phyloP scores from a whole-genome alignment of 2,329 filamentous ascomycete genomes.

The Venturia nashicola region DNA sequence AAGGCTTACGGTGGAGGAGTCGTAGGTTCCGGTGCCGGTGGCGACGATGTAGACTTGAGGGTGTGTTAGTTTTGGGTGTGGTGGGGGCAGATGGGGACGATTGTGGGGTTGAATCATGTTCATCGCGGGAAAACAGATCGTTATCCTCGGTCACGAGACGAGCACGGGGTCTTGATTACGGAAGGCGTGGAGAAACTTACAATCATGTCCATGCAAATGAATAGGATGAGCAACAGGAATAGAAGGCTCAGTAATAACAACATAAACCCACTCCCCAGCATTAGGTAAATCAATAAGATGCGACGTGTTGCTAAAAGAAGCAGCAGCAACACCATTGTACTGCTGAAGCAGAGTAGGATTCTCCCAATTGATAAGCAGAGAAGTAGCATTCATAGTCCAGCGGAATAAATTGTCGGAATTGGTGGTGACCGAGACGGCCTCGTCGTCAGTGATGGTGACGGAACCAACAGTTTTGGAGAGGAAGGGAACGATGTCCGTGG shows the following conservation, averaged over 20 bases:
- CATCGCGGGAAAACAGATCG: not conserved
- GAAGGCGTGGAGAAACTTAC: slow-evolving; percentile 8
- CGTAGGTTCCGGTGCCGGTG: slow-evolving; percentile 17
- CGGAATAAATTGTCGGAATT: slow-evolving; percentile 23
- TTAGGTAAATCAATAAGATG: slow-evolving; percentile 13
- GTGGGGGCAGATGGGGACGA: not conserved
- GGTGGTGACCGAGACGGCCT: slow-evolving; percentile 22
- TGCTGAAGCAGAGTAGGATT: slow-evolving; percentile 27
- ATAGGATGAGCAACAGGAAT: slow-evolving; percentile 10
- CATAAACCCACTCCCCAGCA: slow-evolving; percentile 11
- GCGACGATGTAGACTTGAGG: slow-evolving; percentile 15
- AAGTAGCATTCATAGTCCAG: slow-evolving; percentile 28
- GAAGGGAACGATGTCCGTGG: slow-evolving; percentile 23
- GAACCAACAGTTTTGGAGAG: slow-evolving; percentile 22
- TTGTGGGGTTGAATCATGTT: slow-evolving; percentile 6
- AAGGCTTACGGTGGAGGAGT: slow-evolving; percentile 13
- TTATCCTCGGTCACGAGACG: too few species aligned
- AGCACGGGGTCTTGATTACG: too few species aligned
- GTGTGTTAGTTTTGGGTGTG: not conserved
- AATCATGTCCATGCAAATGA: slow-evolving; percentile 19
- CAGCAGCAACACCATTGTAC: slow-evolving; percentile 24
- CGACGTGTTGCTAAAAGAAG: slow-evolving; percentile 24
- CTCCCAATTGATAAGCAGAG: slow-evolving; percentile 25
- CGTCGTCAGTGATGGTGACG: slow-evolving; percentile 20
- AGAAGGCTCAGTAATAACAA: slow-evolving; percentile 8